These are phyloP conservation scores for Mallotus nudiflorus DNA, from an alignment of 345 rosid genomes.

Conservation along the genomic window DNA sequence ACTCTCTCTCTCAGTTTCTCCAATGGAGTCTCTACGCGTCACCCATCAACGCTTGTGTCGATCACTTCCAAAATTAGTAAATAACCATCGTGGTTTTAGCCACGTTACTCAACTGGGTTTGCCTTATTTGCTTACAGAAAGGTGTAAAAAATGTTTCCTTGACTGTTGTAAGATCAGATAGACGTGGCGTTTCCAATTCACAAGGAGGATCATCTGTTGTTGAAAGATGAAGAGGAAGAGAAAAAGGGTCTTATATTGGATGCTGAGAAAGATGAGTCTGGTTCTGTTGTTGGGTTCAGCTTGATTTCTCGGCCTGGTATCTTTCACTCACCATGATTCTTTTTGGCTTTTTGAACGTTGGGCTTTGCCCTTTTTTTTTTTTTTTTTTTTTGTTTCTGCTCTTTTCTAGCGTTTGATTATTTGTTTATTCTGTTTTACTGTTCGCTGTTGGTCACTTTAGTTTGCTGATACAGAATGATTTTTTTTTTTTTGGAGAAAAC, in stretches of 20 bases:
- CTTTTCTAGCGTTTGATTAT: background rate
- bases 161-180: constrained; percentile 28
- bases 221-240: constrained; percentile 24
- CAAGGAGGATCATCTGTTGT: constrained; percentile 26
- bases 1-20: background rate
- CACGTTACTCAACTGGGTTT: constrained; percentile 32
- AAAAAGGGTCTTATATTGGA: constrained; percentile 44
- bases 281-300: constrained; percentile 63
- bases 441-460: background rate
- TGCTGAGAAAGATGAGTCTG: constrained; percentile 61
- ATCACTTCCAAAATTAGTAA: constrained; percentile 2
- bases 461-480: background rate
- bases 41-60: constrained; percentile 22
- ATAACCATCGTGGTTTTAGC: constrained; percentile 3
- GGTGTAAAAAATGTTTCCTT: constrained; percentile 27
- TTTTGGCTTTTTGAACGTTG: constrained; percentile 1
- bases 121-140: constrained; percentile 21
- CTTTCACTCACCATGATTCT: background rate
- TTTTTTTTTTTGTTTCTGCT: background rate
- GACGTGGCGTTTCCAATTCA: background rate
- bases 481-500: background rate
- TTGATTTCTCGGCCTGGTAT: constrained; percentile 52
- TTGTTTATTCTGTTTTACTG: background rate
- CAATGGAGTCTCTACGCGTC: constrained; percentile 51
- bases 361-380: background rate